Evolutionary conservation across 2,329 filamentous ascomycete species (phyloP).

Genomic region (Colletotrichum brevisporum): DNA sequence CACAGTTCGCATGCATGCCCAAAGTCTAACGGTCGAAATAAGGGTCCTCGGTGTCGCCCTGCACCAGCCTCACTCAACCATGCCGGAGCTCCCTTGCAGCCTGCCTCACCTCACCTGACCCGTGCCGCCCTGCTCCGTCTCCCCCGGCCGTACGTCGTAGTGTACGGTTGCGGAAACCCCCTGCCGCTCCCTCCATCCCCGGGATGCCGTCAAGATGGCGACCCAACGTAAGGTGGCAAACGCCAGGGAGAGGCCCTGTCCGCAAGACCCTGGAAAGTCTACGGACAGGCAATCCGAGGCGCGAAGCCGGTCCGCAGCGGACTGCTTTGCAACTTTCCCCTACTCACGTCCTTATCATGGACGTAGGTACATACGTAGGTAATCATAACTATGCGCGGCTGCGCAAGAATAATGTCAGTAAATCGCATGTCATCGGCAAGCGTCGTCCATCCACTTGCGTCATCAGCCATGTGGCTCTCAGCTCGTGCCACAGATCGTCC

Average conservation of each 20-base stretch:
- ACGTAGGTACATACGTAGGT: too few relatives aligned
- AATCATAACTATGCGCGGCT: background rate
- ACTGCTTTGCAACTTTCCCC: too few relatives aligned
- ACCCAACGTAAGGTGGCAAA: slow-evolving; percentile 1
- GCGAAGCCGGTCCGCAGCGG: too few relatives aligned
- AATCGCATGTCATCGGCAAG: slow-evolving; percentile 6
- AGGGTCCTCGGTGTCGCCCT: slow-evolving; percentile 3
- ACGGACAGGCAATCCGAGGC: slow-evolving; percentile 1
- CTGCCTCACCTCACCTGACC: background rate
- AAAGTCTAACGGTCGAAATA: slow-evolving; percentile 11
- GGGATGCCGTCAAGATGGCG: slow-evolving; percentile 16
- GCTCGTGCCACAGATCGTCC: slow-evolving; percentile 31
- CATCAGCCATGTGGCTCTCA: slow-evolving; percentile 35
- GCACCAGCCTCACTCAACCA: background rate
- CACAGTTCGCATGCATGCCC: slow-evolving; percentile 9
- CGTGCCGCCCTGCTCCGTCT: background rate
- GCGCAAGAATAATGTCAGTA: background rate
- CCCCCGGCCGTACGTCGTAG: background rate
- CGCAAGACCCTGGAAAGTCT: slow-evolving; percentile 12
- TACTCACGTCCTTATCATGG: background rate
- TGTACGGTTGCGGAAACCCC: background rate
- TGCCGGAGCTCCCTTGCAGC: background rate
- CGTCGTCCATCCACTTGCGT: slow-evolving; percentile 21
- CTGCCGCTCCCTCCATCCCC: background rate
- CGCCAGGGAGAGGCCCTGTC: slow-evolving; percentile 11